Evolutionary conservation across 352 stramenopile genomes (phyloP).

Genomic region (Thalassiosira livingstoniorum): DNA sequence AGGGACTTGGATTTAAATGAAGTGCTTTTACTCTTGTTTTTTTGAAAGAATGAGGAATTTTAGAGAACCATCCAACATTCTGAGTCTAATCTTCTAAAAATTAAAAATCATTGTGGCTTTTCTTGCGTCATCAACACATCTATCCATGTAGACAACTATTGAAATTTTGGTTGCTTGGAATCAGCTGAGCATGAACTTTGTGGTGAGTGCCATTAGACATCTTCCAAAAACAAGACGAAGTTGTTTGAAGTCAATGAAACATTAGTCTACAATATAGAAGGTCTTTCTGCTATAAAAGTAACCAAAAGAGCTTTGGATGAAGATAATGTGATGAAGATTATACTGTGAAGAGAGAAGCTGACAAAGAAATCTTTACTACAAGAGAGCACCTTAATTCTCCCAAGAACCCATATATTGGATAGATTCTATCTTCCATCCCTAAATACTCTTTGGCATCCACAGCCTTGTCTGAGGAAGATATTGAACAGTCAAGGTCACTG

Average conservation of each 20-base stretch:
- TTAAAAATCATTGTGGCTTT: too few relatives aligned
- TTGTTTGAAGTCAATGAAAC: slow-evolving; percentile 9
- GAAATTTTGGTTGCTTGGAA: too few relatives aligned
- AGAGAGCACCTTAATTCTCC: slow-evolving; percentile 1
- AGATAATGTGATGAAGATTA: background rate
- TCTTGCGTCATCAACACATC: too few relatives aligned
- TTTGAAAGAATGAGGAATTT: too few relatives aligned
- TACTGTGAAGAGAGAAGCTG: background rate
- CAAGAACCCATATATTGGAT: slow-evolving; percentile 25
- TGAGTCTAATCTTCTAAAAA: too few relatives aligned
- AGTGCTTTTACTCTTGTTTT: too few relatives aligned
- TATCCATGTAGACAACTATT: too few relatives aligned
- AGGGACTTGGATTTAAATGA: too few relatives aligned
- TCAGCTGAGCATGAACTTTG: too few relatives aligned
- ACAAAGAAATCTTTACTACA: background rate
- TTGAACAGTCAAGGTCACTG: slow-evolving; percentile 15
- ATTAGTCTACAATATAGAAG: slow-evolving; percentile 26
- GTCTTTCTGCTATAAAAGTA: background rate
- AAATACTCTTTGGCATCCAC: slow-evolving; percentile 26
- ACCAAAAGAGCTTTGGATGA: background rate
- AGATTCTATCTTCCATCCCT: slow-evolving; percentile 16
- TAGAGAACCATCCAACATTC: too few relatives aligned
- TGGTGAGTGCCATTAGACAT: background rate
- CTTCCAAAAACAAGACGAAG: background rate
- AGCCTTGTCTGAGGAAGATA: slow-evolving; percentile 25